phyloP scores from a whole-genome alignment of 1,139 yeast genomes.

The Hyphopichia pseudoburtonii region DNA sequence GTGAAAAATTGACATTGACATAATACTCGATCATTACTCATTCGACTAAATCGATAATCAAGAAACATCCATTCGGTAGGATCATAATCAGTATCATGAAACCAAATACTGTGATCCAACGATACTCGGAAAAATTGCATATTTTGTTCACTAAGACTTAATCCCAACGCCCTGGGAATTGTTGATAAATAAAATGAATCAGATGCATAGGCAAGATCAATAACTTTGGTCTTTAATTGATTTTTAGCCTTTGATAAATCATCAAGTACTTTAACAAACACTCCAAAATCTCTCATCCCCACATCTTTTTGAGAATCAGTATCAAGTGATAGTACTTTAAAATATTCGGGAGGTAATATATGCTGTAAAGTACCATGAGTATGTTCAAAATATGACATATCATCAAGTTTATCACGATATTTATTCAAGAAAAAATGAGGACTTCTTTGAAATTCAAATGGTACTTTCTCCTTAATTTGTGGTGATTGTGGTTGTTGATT shows the following conservation, averaged over 20 bases:
- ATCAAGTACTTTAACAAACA: slow-evolving; percentile 35
- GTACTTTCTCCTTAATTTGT: slow-evolving; percentile 19
- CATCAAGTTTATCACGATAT: slow-evolving; percentile 30
- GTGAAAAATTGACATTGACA: slow-evolving; percentile 28
- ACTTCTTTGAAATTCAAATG: slow-evolving; percentile 29
- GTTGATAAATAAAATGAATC: slow-evolving; percentile 29
- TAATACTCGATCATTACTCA: slow-evolving; percentile 36
- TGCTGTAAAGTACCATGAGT: slow-evolving; percentile 35
- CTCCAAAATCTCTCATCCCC: slow-evolving; percentile 33
- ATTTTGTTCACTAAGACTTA: slow-evolving; percentile 17
- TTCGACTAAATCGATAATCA: slow-evolving; percentile 34
- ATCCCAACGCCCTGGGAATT: slow-evolving; percentile 25
- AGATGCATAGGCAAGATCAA: slow-evolving; percentile 17
- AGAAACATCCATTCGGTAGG: slow-evolving; percentile 41
- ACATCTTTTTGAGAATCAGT: slow-evolving; percentile 11
- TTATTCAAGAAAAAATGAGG: slow-evolving; percentile 34
- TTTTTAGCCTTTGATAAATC: slow-evolving; percentile 24
- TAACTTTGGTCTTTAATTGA: slow-evolving; percentile 18
- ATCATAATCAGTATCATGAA: slow-evolving; percentile 37
- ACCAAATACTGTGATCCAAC: slow-evolving; percentile 41
- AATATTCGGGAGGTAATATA: slow-evolving; percentile 31
- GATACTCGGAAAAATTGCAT: slow-evolving; percentile 36
- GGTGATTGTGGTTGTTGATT: slow-evolving; percentile 10
- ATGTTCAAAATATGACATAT: slow-evolving; percentile 24
- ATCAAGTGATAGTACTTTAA: slow-evolving; percentile 7